Conservation (phyloP, 1,284 basidiomycete species). For the Meira miltonrushii region DNA sequence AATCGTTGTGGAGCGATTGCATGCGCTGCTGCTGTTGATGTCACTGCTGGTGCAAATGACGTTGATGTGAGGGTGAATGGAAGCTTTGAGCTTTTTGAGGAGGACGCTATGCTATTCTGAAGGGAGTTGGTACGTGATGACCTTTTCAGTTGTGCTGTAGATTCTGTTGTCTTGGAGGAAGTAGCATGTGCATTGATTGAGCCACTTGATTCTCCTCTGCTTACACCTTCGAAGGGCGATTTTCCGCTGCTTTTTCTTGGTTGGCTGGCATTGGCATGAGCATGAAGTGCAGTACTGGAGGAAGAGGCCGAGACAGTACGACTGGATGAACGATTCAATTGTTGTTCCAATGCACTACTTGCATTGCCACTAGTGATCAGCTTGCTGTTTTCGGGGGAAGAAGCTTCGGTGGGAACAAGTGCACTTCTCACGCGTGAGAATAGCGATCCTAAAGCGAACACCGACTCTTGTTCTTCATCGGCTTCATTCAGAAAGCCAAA, state of each 20-base stretch:
- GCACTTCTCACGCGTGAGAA: constrained; percentile 42
- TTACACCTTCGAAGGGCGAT: constrained; percentile 6
- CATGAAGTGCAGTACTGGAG: too few relatives aligned
- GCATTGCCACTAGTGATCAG: too few relatives aligned
- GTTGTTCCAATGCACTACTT: too few relatives aligned
- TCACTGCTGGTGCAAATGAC: constrained; percentile 32
- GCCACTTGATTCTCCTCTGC: constrained; percentile 15
- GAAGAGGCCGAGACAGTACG: too few relatives aligned
- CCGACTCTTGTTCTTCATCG: constrained; percentile 27
- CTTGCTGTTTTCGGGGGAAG: not conserved
- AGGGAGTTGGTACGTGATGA: not conserved
- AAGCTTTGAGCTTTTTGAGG: not conserved
- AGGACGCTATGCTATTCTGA: not conserved
- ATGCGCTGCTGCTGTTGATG: constrained; percentile 28
- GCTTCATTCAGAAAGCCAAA: constrained; percentile 43
- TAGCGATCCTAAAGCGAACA: constrained; percentile 37
- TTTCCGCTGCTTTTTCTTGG: too few relatives aligned
- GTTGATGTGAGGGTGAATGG: constrained; percentile 17
- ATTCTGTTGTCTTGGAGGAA: not conserved
- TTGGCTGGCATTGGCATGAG: too few relatives aligned
- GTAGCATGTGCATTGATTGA: constrained; percentile 13
- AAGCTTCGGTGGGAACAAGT: constrained; percentile 16
- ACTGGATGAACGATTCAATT: too few relatives aligned
- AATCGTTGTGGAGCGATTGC: constrained; percentile 16
- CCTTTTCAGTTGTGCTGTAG: not conserved